Evolutionary conservation across 164 flowering plant species (phyloP).

Genomic region (Cinnamomum chago): DNA sequence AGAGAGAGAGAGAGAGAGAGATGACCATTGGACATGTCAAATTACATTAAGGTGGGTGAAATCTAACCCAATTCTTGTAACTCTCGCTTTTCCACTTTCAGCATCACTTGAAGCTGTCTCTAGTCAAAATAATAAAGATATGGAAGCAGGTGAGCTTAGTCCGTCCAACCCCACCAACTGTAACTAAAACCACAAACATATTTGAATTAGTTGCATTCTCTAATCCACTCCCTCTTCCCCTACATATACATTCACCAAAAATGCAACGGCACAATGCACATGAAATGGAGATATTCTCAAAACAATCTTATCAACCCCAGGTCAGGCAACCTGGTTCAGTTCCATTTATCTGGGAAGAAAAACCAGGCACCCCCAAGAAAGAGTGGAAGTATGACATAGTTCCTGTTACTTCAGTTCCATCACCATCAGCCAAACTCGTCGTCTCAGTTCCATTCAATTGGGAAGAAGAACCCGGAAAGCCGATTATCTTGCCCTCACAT

Average conservation of each 20-base stretch:
- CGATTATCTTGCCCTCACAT: conserved; percentile 28
- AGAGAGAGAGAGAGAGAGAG: too few species aligned
- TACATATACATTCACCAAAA: neutral
- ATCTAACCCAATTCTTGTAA: too few species aligned
- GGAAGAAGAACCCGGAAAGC: conserved; percentile 82
- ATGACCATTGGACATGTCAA: too few species aligned
- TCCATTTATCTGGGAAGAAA: conserved; percentile 83
- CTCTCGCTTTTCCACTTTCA: too few species aligned
- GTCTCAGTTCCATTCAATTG: conserved; percentile 70
- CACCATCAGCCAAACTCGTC: conserved; percentile 38
- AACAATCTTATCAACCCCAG: conserved; percentile 1
- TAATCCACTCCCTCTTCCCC: neutral
- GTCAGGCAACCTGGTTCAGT: conserved; percentile 23
- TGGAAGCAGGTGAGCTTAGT: conserved; percentile 31
- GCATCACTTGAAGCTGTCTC: too few species aligned
- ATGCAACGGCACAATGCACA: neutral
- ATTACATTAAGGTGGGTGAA: too few species aligned
- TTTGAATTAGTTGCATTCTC: neutral
- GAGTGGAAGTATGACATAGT: conserved; percentile 48
- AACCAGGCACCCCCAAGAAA: conserved; percentile 72
- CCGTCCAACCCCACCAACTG: conserved; percentile 16
- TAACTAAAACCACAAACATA: conserved; percentile 9
- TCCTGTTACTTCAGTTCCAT: neutral
- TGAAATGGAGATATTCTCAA: conserved; percentile 5
- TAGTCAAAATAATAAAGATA: too few species aligned